Base-by-base conservation (phyloP, 1,284 basidiomycete genomes). In the Chalciporus sp. region DNA sequence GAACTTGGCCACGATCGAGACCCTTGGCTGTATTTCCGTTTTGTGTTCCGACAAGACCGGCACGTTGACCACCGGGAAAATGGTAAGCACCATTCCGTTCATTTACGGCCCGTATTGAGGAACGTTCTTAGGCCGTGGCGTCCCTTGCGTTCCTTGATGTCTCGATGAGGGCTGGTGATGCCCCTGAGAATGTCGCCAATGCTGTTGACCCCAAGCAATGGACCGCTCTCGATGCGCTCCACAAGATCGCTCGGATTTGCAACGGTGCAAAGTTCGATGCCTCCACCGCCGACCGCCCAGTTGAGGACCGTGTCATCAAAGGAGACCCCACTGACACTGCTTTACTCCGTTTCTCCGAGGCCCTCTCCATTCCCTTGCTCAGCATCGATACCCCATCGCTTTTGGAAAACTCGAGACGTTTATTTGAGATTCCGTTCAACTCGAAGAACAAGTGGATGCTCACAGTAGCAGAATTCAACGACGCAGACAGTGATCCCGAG, bases 361-460 rank as follows among this genome's bases (percentile, higher is more conserved):
- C 68, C 7, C 61, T 84, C 9, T 64, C 65, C 2, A 46, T 61
- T n/a, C 62, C 66, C 2, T 55, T 52, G 23, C 55, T 64, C 5
- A 26, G 37, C 23, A 55, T 71, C 42, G 44, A 66, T 33, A 54
- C 66, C 8, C 2, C 62, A n/a, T 42, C 60, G 2, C 59, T 76
- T 14, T 57, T 73, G 48, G 54, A 52, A 2, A 59, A 59, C 0
- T 67, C 70, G 47, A 58, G 58, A 49, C 72, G 72, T 57, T 53
- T 72, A 8, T 77, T 78, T 47, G 74, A 78, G 52, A 73, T 81
- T 47, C 78, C 79, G 7, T 88, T 87, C 73, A 85, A 83, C 67
- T 85, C 83, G 14, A 80, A 79, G 66, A 85, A 85, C 64, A 88
- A 87, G 66, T 87, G 80, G 76, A 86, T 86, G 80, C 75, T 84